Evolutionary conservation across 2,329 filamentous ascomycete genomes (phyloP), one percentile per base, ranked within the genome.

Genomic region (Taxawa tesnikishii): DNA sequence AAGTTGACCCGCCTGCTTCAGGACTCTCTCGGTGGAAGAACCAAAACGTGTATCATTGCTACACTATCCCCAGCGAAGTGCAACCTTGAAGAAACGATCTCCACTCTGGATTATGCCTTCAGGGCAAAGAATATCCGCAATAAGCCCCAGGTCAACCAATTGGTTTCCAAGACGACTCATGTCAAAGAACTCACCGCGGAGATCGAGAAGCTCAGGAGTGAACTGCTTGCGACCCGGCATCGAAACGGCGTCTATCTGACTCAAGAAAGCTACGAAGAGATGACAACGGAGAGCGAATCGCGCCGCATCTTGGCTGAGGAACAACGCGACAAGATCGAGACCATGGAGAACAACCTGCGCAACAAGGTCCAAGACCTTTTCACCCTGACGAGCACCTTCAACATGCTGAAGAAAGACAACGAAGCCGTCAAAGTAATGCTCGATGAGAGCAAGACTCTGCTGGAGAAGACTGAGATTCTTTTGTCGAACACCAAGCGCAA

Each of bases 31-130:
- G 90, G 90, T 39, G 90, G 90, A 3, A 75, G 81, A 32, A 98
- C 92, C 2, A 98, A 98, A 54, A 98, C 90, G 0, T 98, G 90
- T 62, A 98, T 98, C 43, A 96, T 98, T 49, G 90, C 90, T 5
- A 98, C 90, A 1, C 72, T 98, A 25, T 96, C 90, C 3, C 87
- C 90, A 1, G 84, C 87, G 6, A 92, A 90, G 56, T 87, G 79
- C 57, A 98, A 96, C 46, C 66, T 98, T 2, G 90, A 98, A 50
- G 90, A 98, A 57, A 98, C 92, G 0, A 96, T 98, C 38, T 96
- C 90, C 1, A 98, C 92, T 0, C 69, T 98, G 2, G 90, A 98
- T 54, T 98, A 98, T 51, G 92, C 90, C 8, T 96, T 96, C 60
- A 75, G 90, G 28, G 90, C 90, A 11, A 98, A 98, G 65, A 96